phyloP scores from a whole-genome alignment of 106 monocot species.

The Posidonia australis region DNA sequence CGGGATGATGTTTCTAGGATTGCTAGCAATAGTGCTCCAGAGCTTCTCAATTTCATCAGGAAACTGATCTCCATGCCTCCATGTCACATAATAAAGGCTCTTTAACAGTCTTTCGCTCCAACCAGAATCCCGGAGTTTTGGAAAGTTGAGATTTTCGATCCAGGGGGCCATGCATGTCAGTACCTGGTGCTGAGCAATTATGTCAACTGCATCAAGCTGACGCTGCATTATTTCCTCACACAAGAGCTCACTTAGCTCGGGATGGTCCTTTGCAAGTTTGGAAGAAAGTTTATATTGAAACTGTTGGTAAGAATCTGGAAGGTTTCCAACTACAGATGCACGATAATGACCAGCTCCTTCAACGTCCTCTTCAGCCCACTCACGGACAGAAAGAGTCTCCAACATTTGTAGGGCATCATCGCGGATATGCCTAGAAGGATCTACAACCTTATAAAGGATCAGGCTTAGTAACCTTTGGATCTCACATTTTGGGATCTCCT shows the following conservation, averaged over 20 bases:
- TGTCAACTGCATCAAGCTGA: conserved; percentile 94
- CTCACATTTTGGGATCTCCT: conserved; percentile 88
- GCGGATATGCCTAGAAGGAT: conserved; percentile 73
- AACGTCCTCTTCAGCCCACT: conserved; percentile 88
- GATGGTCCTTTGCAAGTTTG: conserved; percentile 96
- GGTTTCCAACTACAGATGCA: conserved; percentile 94
- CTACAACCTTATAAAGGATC: conserved; percentile 98
- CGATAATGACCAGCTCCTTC: conserved; percentile 63
- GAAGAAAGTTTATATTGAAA: conserved; percentile 94
- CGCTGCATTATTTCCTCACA: conserved; percentile 98
- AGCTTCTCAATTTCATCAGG: conserved; percentile 98
- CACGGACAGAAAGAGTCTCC: conserved; percentile 93
- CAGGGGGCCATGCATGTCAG: conserved; percentile 97
- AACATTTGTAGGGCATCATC: conserved; percentile 97
- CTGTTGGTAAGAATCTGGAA: conserved; percentile 99
- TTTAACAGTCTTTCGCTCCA: conserved; percentile 95
- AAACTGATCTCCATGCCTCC: conserved; percentile 97
- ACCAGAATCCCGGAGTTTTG: conserved; percentile 75
- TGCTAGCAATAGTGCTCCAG: conserved; percentile 94
- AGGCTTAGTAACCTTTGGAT: conserved; percentile 87
- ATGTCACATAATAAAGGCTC: conserved; percentile 96
- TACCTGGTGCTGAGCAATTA: conserved; percentile 98
- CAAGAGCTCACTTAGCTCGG: conserved; percentile 81
- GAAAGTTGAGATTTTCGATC: conserved; percentile 92
- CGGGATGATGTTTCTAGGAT: conserved; percentile 74